A percentile compares a stretch with the other conserved stretches of the same genome.
phyloP scores from a whole-genome alignment of 805 yeast genomes.

The Maudiozyma barnettii region DNA sequence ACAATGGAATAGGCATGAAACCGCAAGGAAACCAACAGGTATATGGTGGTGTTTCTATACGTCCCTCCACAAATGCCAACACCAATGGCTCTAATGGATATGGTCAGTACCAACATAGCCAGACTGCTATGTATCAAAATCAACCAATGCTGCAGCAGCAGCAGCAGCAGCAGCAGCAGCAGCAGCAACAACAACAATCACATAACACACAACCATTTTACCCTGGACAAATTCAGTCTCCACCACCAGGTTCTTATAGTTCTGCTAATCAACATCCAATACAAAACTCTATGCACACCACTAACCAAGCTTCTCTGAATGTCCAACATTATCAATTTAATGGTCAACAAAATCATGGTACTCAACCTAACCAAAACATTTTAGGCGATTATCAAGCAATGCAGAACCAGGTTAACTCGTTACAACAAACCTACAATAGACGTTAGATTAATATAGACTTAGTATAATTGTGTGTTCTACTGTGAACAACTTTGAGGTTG shows the following conservation, averaged over 20 bases:
- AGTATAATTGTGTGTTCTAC: no score
- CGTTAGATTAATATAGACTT: neutral
- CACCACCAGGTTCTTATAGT: neutral
- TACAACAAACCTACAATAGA: slow-evolving; percentile 26
- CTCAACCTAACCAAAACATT: slow-evolving; percentile 33
- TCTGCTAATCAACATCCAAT: slow-evolving; percentile 1
- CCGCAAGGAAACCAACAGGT: neutral
- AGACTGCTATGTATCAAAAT: neutral
- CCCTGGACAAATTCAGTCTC: slow-evolving; percentile 4
- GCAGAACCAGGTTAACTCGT: slow-evolving; percentile 59
- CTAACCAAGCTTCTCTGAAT: slow-evolving; percentile 31
- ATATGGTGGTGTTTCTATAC: neutral
- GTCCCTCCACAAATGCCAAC: neutral
- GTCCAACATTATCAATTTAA: neutral
- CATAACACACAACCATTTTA: slow-evolving; percentile 2
- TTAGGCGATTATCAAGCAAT: slow-evolving; percentile 56
- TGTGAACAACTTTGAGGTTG: no score
- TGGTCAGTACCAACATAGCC: no score
- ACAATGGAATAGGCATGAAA: neutral
- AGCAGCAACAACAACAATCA: neutral
- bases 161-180: neutral
- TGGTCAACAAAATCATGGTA: neutral
- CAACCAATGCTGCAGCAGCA: neutral
- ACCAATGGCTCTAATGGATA: neutral
- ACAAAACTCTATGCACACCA: neutral